Percentiles rank a stretch among this genome's conserved stretches.
These are phyloP conservation scores for Tetrapisispora iriomotensis DNA, from an alignment of 805 yeast species.

Conservation along the genomic window DNA sequence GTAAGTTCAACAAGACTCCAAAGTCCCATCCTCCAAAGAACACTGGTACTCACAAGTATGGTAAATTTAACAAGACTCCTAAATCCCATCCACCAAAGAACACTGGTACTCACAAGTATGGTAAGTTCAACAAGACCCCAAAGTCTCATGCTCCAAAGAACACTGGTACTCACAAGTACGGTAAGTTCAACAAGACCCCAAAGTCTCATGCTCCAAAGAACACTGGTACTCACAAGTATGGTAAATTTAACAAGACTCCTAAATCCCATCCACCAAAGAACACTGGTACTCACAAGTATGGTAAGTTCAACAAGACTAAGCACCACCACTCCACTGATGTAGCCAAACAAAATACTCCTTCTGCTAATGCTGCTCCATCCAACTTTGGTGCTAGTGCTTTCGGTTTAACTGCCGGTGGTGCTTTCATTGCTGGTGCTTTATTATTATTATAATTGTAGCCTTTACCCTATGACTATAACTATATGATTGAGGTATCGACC, in stretches of 20 bases:
- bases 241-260: conserved; percentile 37
- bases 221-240: conserved; percentile 45
- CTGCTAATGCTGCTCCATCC: conserved; percentile 14
- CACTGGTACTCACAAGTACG: conserved; percentile 43
- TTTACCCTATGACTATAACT: background rate
- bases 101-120: conserved; percentile 47
- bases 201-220: conserved; percentile 20
- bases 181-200: conserved; percentile 41
- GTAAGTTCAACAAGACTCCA: conserved; percentile 37
- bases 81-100: conserved; percentile 25
- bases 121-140: conserved; percentile 39
- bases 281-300: conserved; percentile 48
- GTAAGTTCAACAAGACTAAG: conserved; percentile 39
- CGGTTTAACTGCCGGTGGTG: conserved; percentile 35
- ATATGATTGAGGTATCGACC: background rate
- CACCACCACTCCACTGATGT: conserved; percentile 13
- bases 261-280: conserved; percentile 26
- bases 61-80: conserved; percentile 38
- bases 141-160: conserved; percentile 28
- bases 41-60: conserved; percentile 47
- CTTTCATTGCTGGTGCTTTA: conserved; percentile 41
- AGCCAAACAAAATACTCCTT: background rate
- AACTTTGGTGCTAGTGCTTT: conserved; percentile 18
- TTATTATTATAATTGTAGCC: conserved; percentile 31
- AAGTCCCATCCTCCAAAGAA: conserved; percentile 25